A percentile compares a stretch with the other conserved stretches of the same genome.
These are phyloP conservation scores for Hypsizygus ulmarius DNA, from an alignment of 1,284 basidiomycete species.

Conservation along the genomic window DNA sequence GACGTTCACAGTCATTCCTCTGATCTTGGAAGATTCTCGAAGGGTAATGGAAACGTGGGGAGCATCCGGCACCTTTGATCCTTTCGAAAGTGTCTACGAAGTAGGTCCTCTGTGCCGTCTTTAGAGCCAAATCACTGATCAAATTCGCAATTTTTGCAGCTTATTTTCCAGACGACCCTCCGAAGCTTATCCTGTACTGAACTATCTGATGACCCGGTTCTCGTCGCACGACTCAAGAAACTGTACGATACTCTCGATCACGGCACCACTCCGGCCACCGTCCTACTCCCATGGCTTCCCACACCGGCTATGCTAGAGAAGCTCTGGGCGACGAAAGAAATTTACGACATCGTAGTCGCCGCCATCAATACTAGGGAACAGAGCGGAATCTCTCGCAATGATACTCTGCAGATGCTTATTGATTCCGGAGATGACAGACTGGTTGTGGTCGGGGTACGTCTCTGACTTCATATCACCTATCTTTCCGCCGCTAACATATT, in stretches of 20 bases:
- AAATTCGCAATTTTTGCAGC: slow-evolving; percentile 34
- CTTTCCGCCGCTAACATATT: slow-evolving; percentile 15
- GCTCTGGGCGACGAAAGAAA: slow-evolving; percentile 64
- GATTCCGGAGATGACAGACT: slow-evolving; percentile 64
- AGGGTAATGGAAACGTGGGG: slow-evolving; percentile 61
- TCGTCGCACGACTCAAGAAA: slow-evolving; percentile 56
- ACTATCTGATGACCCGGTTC: slow-evolving; percentile 58
- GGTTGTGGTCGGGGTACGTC: slow-evolving; percentile 66
- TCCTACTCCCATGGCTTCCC: slow-evolving; percentile 72
- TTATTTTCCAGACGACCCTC: slow-evolving; percentile 69
- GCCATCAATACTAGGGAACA: slow-evolving; percentile 54
- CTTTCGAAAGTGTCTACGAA: slow-evolving; percentile 67
- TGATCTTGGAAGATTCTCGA: slow-evolving; percentile 60
- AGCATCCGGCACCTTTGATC: slow-evolving; percentile 57
- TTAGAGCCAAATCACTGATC: slow-evolving; percentile 12
- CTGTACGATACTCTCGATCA: slow-evolving; percentile 65
- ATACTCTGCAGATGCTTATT: slow-evolving; percentile 69
- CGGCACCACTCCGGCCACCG: slow-evolving; percentile 66
- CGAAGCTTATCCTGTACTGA: slow-evolving; percentile 63
- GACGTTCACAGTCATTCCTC: slow-evolving; percentile 50
- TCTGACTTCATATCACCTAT: slow-evolving; percentile 15
- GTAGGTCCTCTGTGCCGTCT: slow-evolving; percentile 36
- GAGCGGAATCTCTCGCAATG: slow-evolving; percentile 54
- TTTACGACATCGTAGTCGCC: slow-evolving; percentile 62
- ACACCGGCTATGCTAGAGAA: slow-evolving; percentile 66